Percentiles rank a stretch among this genome's conserved stretches.
These are phyloP conservation scores for Ceratobasidium sp. DNA, from an alignment of 1,284 basidiomycete genomes.

Conservation along the genomic window DNA sequence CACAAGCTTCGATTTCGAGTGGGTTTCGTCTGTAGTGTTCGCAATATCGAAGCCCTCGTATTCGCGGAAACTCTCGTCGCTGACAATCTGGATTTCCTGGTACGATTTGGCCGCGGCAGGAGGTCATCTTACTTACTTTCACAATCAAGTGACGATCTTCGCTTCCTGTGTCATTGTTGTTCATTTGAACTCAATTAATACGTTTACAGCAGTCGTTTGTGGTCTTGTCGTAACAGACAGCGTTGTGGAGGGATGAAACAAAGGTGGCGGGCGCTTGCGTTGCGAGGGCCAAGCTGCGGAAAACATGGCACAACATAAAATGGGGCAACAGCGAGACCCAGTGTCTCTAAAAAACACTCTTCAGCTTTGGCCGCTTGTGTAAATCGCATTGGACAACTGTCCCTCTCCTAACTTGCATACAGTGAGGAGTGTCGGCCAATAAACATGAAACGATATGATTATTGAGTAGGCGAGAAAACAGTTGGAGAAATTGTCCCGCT, in stretches of 20 bases:
- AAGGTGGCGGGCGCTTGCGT: background rate
- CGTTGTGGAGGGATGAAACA: background rate
- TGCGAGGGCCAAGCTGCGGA: no score
- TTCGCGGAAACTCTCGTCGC: background rate
- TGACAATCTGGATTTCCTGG: background rate
- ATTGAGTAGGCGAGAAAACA: no score
- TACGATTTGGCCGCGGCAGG: background rate
- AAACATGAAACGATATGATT: no score
- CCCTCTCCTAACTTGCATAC: no score
- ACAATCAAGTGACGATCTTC: background rate
- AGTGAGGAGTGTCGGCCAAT: no score
- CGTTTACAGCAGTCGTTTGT: background rate
- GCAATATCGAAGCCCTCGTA: slow-evolving; percentile 1
- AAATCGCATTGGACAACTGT: no score
- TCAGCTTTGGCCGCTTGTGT: no score
- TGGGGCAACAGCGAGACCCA: no score
- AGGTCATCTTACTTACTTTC: background rate
- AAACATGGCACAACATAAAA: no score
- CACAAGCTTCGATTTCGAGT: background rate
- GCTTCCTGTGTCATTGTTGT: background rate
- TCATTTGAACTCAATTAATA: background rate
- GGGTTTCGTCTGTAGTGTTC: background rate
- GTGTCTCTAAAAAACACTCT: no score
- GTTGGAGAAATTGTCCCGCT: no score
- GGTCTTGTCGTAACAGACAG: background rate